Evolutionary conservation across 345 rosid genomes (phyloP).

Genomic region (Viola odorata): DNA sequence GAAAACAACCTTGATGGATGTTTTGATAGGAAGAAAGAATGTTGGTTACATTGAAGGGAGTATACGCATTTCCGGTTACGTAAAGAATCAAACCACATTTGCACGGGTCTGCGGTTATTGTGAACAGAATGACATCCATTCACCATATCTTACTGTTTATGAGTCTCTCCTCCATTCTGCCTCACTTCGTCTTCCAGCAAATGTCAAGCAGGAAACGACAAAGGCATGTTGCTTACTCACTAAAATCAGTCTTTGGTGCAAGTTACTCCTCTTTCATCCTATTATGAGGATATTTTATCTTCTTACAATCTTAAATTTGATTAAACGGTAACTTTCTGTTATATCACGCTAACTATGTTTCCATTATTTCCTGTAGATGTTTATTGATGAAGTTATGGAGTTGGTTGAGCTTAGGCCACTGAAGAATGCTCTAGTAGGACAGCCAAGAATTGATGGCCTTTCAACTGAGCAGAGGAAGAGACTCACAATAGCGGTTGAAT

Average conservation of each 20-base stretch:
- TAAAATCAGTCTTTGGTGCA: too few species aligned
- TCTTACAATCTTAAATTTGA: not conserved
- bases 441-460: constrained; percentile 54
- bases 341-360: not conserved
- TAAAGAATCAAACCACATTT: constrained; percentile 70
- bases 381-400: constrained; percentile 65
- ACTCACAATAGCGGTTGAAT: constrained; percentile 66
- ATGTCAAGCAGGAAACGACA: constrained; percentile 32
- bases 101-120: constrained; percentile 74
- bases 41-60: constrained; percentile 66
- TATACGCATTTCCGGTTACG: constrained; percentile 66
- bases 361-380: constrained; percentile 29
- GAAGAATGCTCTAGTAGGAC: constrained; percentile 37
- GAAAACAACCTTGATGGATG: constrained; percentile 83
- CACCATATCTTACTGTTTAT: constrained; percentile 64
- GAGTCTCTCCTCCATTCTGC: constrained; percentile 75
- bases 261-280: too few species aligned
- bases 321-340: not conserved
- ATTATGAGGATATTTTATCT: too few species aligned
- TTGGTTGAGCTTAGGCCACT: constrained; percentile 43
- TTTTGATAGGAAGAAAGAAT: constrained; percentile 65
- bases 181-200: constrained; percentile 63
- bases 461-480: constrained; percentile 75
- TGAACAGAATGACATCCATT: constrained; percentile 81
- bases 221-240: constrained; percentile 32